Evolutionary conservation across 2,329 filamentous ascomycete genomes (phyloP).

Genomic region (Setomelanomma holmii): DNA sequence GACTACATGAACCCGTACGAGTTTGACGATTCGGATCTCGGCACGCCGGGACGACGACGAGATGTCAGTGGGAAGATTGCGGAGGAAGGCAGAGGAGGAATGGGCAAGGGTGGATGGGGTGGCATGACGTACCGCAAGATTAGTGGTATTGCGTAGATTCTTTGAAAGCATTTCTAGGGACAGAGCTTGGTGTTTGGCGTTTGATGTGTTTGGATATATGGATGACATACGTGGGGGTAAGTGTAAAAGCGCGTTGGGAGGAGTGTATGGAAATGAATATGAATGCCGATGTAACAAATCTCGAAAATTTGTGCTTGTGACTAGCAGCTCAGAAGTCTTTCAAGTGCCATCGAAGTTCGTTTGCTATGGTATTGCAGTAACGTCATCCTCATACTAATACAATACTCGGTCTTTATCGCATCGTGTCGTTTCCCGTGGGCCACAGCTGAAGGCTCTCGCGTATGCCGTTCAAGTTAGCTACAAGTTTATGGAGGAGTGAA

Average conservation of each 20-base stretch:
- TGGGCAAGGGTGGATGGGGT: slow-evolving; percentile 30
- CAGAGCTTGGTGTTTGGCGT: slow-evolving; percentile 1
- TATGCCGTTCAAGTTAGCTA: no score
- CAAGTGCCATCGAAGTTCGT: no score
- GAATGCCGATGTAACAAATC: no score
- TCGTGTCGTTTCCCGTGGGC: no score
- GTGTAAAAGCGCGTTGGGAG: neutral
- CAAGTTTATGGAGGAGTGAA: no score
- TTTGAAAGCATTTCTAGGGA: slow-evolving; percentile 1
- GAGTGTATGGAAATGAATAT: no score
- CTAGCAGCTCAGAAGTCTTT: no score
- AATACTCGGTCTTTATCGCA: no score
- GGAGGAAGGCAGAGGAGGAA: slow-evolving; percentile 69
- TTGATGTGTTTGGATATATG: neutral
- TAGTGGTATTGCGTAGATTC: slow-evolving; percentile 42
- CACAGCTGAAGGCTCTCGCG: no score
- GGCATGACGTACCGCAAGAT: slow-evolving; percentile 50
- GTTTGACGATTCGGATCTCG: slow-evolving; percentile 42
- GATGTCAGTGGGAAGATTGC: slow-evolving; percentile 77
- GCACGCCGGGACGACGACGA: slow-evolving; percentile 33
- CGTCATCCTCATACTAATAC: no score
- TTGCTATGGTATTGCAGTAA: no score
- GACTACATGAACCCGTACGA: slow-evolving; percentile 52
- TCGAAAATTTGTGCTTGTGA: no score
- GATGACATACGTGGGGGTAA: neutral